Evolutionary conservation across 2,329 filamentous ascomycete genomes (phyloP).

Genomic region (Hawksworthiomyces lignivorus): DNA sequence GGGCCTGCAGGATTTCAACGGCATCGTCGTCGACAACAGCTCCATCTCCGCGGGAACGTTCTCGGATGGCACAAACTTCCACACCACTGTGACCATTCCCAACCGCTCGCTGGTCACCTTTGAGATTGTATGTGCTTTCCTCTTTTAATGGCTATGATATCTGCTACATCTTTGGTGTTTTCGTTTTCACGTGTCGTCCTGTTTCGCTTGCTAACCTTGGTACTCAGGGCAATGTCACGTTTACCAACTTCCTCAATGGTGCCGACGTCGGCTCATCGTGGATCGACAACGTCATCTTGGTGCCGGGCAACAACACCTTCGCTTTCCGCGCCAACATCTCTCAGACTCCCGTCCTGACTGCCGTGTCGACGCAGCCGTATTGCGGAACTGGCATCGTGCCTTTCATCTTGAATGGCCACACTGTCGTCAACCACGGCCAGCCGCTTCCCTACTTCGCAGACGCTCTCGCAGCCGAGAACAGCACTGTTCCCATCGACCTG

Average conservation of each 20-base stretch:
- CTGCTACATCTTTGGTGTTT: no score
- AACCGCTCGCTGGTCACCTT: conserved; percentile 59
- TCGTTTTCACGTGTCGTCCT: no score
- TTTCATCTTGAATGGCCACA: conserved; percentile 45
- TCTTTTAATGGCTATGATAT: no score
- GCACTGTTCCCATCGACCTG: conserved; percentile 46
- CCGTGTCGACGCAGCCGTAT: conserved; percentile 33
- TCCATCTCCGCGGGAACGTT: conserved; percentile 34
- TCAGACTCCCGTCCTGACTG: conserved; percentile 39
- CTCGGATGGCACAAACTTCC: conserved; percentile 50
- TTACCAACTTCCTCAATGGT: conserved; percentile 48
- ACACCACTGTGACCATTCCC: conserved; percentile 50
- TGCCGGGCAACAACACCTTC: conserved; percentile 51
- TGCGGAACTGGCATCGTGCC: conserved; percentile 49
- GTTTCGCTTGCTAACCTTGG: neutral
- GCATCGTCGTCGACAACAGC: conserved; percentile 44
- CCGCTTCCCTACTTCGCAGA: conserved; percentile 48
- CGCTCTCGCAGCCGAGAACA: conserved; percentile 43
- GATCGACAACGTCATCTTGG: conserved; percentile 50
- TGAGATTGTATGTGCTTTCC: conserved; percentile 41
- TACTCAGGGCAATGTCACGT: conserved; percentile 52
- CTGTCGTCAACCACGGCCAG: conserved; percentile 43
- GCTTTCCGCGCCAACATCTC: conserved; percentile 46
- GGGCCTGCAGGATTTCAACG: conserved; percentile 48
- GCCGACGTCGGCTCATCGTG: conserved; percentile 45